A percentile compares a stretch with the other conserved stretches of the same genome.
Evolutionary conservation across 331 rosid genomes (phyloP).

Genomic region (Rosa hybrid): DNA sequence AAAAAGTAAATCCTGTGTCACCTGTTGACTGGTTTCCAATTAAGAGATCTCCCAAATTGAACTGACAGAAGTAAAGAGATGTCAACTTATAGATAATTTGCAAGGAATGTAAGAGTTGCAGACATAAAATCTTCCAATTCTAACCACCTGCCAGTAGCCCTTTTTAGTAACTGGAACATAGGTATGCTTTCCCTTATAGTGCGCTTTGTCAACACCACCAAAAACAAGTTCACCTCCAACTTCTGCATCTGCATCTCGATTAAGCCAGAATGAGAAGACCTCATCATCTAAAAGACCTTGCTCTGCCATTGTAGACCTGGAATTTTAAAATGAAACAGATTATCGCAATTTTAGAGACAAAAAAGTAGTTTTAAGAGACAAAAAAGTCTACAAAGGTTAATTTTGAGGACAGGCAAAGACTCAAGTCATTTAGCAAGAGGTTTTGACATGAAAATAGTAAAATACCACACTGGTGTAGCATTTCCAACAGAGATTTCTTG

Average conservation of each 20-base stretch:
- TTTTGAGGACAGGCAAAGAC: slow-evolving; percentile 11
- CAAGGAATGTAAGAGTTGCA: slow-evolving; percentile 10
- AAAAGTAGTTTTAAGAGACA: not conserved
- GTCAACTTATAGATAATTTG: slow-evolving; percentile 8
- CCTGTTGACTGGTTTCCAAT: slow-evolving; percentile 77
- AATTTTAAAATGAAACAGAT: slow-evolving; percentile 26
- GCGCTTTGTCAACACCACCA: slow-evolving; percentile 71
- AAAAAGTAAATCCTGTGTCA: slow-evolving; percentile 25
- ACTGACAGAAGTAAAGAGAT: slow-evolving; percentile 41
- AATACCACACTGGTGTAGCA: slow-evolving; percentile 77
- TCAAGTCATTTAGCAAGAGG: not conserved
- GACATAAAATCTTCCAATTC: slow-evolving; percentile 3
- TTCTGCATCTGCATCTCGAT: slow-evolving; percentile 49
- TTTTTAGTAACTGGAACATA: slow-evolving; percentile 77
- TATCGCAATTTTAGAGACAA: not conserved
- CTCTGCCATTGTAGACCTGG: slow-evolving; percentile 73
- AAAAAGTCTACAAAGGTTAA: not conserved
- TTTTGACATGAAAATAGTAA: slow-evolving; percentile 13
- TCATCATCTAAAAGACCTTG: slow-evolving; percentile 65
- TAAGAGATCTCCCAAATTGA: slow-evolving; percentile 76
- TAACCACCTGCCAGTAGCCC: slow-evolving; percentile 87
- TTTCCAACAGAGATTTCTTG: slow-evolving; percentile 78
- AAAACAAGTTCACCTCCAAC: slow-evolving; percentile 80
- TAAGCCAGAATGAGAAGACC: slow-evolving; percentile 91
- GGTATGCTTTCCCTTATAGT: slow-evolving; percentile 72